Percentiles rank a stretch among this genome's conserved stretches.
Evolutionary conservation across 768 basidiomycete genomes (phyloP).

Genomic region (Chalciporus sphaerocephalus): DNA sequence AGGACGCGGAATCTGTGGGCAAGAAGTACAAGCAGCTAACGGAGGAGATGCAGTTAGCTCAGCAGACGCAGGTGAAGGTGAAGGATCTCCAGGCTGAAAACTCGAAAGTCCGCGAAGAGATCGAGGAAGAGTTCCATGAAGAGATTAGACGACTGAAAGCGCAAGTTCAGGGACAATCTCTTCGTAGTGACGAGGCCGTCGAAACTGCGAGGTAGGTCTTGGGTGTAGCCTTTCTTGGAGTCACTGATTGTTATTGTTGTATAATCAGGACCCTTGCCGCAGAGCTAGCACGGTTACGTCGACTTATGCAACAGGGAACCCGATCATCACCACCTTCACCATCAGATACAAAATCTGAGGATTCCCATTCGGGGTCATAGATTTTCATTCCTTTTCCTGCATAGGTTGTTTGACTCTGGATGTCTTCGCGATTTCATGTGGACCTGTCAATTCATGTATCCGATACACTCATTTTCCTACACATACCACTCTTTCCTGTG

Average conservation of each 20-base stretch:
- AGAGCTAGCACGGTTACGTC: conserved; percentile 64
- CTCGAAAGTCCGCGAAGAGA: conserved; percentile 44
- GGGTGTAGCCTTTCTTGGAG: neutral
- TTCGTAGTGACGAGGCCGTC: conserved; percentile 53
- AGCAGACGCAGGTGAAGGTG: conserved; percentile 43
- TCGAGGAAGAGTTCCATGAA: conserved; percentile 58
- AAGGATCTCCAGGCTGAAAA: conserved; percentile 50
- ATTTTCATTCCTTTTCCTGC: neutral
- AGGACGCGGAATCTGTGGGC: conserved; percentile 63
- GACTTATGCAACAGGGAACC: conserved; percentile 63
- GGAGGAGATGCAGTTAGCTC: conserved; percentile 57
- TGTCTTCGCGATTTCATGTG: conserved; percentile 10
- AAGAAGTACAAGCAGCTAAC: conserved; percentile 65
- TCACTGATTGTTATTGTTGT: neutral
- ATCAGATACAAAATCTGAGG: conserved; percentile 10
- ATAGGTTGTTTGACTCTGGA: conserved; percentile 3
- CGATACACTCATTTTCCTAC: conserved; percentile 26
- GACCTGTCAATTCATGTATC: conserved; percentile 32
- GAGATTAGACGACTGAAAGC: conserved; percentile 52
- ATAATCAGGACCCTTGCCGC: conserved; percentile 47
- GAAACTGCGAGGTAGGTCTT: conserved; percentile 57
- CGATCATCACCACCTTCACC: conserved; percentile 27
- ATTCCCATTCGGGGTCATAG: conserved; percentile 14
- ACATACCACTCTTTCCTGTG: conserved; percentile 23
- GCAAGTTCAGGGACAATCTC: conserved; percentile 49